A percentile compares a stretch with the other conserved stretches of the same genome.
phyloP scores from a whole-genome alignment of 345 rosid species.

The Carallia brachiata region DNA sequence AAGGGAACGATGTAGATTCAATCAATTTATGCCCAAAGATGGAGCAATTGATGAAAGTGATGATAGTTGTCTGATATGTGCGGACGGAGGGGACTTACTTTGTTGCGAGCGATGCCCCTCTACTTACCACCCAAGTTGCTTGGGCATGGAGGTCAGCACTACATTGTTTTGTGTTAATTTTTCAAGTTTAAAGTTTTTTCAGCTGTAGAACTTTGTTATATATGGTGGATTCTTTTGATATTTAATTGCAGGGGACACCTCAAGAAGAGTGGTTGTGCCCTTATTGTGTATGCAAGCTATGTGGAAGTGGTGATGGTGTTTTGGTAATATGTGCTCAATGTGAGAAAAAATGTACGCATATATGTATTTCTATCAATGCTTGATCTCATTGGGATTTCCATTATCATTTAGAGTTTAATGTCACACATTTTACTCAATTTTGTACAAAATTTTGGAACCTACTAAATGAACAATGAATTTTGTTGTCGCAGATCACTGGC shows the following conservation, averaged over 20 bases:
- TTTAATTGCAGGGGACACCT: neutral
- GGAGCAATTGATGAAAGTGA: neutral
- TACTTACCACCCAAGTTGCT: neutral
- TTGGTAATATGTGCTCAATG: neutral
- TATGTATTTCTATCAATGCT: neutral
- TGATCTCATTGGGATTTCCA: neutral
- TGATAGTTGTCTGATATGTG: conserved; percentile 3
- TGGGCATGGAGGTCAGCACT: neutral
- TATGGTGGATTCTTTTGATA: neutral
- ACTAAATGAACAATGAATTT: neutral
- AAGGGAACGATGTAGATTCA: neutral
- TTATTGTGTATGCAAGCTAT: neutral
- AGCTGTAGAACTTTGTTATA: neutral
- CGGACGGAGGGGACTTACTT: neutral
- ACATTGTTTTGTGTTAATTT: too few species aligned
- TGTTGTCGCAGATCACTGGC: neutral
- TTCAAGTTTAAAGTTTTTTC: neutral
- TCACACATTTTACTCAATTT: neutral
- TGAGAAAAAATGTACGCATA: neutral
- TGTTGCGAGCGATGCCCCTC: neutral
- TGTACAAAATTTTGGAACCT: neutral
- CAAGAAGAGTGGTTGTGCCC: neutral
- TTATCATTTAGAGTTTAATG: neutral
- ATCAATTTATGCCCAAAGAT: neutral
- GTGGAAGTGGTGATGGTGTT: neutral